Conservation (phyloP, 768 basidiomycete genomes). For the Suillus variegatus region DNA sequence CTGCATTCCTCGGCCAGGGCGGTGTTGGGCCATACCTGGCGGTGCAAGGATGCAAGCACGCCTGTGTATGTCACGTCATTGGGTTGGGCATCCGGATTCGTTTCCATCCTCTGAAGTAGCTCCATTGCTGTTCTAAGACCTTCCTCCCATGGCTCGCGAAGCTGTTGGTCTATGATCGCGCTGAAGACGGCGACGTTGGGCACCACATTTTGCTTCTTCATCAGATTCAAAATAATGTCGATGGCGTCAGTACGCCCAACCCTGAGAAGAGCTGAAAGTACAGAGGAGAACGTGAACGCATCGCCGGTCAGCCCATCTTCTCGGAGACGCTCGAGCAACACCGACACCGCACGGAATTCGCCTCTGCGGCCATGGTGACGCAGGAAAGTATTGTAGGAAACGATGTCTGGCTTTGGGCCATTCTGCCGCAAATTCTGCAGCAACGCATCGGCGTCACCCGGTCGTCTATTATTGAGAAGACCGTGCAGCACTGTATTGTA, state of each 20-base stretch:
- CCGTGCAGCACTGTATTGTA: conserved; percentile 80
- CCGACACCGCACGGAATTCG: conserved; percentile 63
- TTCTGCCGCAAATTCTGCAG: conserved; percentile 44
- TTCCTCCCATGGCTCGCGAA: conserved; percentile 54
- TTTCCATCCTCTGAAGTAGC: conserved; percentile 79
- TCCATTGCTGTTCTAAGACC: conserved; percentile 64
- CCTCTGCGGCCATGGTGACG: conserved; percentile 61
- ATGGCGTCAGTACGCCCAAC: conserved; percentile 68
- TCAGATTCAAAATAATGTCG: conserved; percentile 62
- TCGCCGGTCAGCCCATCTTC: conserved; percentile 63
- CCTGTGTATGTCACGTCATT: conserved; percentile 86
- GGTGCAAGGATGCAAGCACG: conserved; percentile 72
- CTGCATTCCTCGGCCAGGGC: conserved; percentile 47
- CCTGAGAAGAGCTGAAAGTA: conserved; percentile 76
- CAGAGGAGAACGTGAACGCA: conserved; percentile 83
- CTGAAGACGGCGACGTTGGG: conserved; percentile 79
- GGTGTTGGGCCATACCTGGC: conserved; percentile 51
- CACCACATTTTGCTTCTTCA: conserved; percentile 72
- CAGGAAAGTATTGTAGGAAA: conserved; percentile 83
- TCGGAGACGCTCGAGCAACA: conserved; percentile 58
- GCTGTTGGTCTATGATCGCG: conserved; percentile 75
- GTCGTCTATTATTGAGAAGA: conserved; percentile 49
- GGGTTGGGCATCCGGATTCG: conserved; percentile 47
- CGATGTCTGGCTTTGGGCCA: conserved; percentile 68
- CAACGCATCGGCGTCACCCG: conserved; percentile 42